These are phyloP conservation scores for Trifolium pratense DNA, from an alignment of 306 rosid genomes.

Conservation along the genomic window DNA sequence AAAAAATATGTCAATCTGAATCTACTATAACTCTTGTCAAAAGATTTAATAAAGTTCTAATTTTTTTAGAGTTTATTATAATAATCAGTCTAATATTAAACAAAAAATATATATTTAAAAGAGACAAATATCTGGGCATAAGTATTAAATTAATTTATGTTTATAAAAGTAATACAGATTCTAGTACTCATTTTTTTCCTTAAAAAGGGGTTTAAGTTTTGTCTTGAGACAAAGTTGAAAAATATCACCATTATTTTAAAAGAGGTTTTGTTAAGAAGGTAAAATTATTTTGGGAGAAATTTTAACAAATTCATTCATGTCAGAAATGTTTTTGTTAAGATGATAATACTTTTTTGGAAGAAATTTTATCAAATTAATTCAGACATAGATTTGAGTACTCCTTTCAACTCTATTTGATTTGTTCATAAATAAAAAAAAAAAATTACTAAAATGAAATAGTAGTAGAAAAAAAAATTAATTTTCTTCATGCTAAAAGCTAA, in stretches of 20 bases:
- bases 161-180: conserved; percentile 21
- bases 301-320: background rate
- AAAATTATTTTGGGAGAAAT: background rate
- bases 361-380: no score
- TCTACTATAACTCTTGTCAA: background rate
- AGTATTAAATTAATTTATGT: conserved; percentile 16
- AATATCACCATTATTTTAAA: background rate
- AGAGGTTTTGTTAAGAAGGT: background rate
- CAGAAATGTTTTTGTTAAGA: no score
- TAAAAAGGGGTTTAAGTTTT: background rate
- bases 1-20: background rate
- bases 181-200: conserved; percentile 28
- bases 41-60: background rate
- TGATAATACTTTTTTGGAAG: no score
- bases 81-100: background rate
- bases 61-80: background rate
- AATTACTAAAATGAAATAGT: background rate
- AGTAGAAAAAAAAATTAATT: background rate
- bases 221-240: background rate
- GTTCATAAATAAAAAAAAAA: background rate
- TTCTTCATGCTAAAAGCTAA: background rate
- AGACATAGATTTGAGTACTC: background rate
- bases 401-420: background rate
- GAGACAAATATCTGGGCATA: background rate
- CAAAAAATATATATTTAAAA: background rate